Percentiles rank a stretch among this genome's conserved stretches.
Evolutionary conservation across 805 yeast genomes (phyloP).

Genomic region (Wickerhamomyces rabaulensis): DNA sequence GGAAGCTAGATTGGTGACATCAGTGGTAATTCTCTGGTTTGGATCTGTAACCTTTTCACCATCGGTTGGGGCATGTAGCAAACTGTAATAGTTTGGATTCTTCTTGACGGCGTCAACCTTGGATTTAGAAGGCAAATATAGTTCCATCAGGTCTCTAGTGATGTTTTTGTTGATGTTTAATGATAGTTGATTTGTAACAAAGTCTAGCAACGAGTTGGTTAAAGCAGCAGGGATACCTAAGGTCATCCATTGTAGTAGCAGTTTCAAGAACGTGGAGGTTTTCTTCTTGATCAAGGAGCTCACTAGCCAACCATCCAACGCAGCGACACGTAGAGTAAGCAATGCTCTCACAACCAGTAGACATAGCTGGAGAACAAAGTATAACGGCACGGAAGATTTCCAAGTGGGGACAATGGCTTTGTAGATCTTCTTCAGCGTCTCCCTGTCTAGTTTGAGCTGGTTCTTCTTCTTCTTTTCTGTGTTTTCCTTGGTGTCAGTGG

Average conservation of each 20-base stretch:
- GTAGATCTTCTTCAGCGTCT: slow-evolving; percentile 10
- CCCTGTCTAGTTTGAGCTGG: slow-evolving; percentile 7
- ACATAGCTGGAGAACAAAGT: slow-evolving; percentile 20
- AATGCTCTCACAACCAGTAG: slow-evolving; percentile 65
- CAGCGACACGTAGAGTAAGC: slow-evolving; percentile 76
- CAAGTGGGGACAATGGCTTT: slow-evolving; percentile 19
- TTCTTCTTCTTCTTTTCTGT: not conserved
- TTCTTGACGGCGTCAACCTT: slow-evolving; percentile 27
- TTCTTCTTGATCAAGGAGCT: slow-evolving; percentile 72
- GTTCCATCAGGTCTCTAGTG: slow-evolving; percentile 57
- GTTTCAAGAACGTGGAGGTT: slow-evolving; percentile 56
- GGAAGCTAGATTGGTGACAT: slow-evolving; percentile 65
- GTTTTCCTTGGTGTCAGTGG: not conserved
- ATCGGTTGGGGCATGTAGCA: slow-evolving; percentile 50
- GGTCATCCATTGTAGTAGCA: slow-evolving; percentile 71
- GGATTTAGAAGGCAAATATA: slow-evolving; percentile 59
- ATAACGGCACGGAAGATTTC: slow-evolving; percentile 20
- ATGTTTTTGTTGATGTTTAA: slow-evolving; percentile 57
- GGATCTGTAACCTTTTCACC: slow-evolving; percentile 56
- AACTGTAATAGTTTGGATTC: slow-evolving; percentile 68
- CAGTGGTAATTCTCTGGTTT: slow-evolving; percentile 79
- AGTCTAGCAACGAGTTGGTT: slow-evolving; percentile 64
- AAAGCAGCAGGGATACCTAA: slow-evolving; percentile 84
- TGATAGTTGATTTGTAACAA: slow-evolving; percentile 53
- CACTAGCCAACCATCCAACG: slow-evolving; percentile 79